Base-by-base conservation (phyloP, 2,329 filamentous ascomycete genomes). In the Ophiostoma angusticollis region DNA sequence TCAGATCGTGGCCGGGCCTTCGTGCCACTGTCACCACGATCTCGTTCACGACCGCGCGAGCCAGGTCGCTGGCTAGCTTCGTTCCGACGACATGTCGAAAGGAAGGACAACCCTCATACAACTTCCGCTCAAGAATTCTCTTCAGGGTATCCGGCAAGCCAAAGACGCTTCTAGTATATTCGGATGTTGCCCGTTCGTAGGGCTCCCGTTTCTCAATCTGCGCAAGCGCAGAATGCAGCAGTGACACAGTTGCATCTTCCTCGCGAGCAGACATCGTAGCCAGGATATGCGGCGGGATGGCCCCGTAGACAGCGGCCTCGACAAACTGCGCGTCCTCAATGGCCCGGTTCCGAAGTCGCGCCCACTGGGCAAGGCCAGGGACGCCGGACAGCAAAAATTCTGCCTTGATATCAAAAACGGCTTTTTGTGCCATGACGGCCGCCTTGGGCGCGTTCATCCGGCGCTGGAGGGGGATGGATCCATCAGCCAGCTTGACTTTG, bases 291-390 rank as follows among this genome's bases (percentile, higher is more conserved):
- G 56, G 43, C 4, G 48, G 45, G 2, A 59, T 41, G 4, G 46
- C 39, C 0, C 55, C 54, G 1, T 48, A 47, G 8, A 55, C 41
- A 2, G 58, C 41, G 1, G 54, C 55, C 5, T 52, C 45, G 14
- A 54, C 51, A 43, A 64, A 58, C 13, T 54, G 52, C 5, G 19
- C 40, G 12, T 40, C 35, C 1, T 13, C 6, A 9, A 18, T 28
- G 4, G 31, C 31, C 5, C 37, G 12, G 5, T 29, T 36, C 19
- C 35, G 23, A 2, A 33, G 46, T 8, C 25, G 45, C 30, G 31
- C 54, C 54, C 43, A 64, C 57, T 14, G 59, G 48, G 28, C 59
- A 54, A 9, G 23, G 2, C 33, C 41, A 9, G 47, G 47, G 6
- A 49, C 14, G 13, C 45, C 43, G 2, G 30, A 31, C 18, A 25